phyloP scores from a whole-genome alignment of 495 filamentous ascomycete species.

The Cryomyces minteri region DNA sequence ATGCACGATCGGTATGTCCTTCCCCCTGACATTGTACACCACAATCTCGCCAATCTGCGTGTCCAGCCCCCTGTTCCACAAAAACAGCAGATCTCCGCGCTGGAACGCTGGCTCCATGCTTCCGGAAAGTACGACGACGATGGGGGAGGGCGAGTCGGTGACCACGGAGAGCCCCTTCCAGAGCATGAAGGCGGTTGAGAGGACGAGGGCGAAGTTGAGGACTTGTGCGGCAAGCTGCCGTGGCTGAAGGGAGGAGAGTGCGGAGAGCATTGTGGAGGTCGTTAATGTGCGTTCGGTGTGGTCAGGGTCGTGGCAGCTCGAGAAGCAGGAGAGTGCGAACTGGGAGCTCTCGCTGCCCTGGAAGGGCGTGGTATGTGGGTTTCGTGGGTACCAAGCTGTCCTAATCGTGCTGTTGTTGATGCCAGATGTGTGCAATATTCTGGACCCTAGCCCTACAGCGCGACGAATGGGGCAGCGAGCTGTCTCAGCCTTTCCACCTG shows the following conservation, averaged over 20 bases:
- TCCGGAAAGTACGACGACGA: slow-evolving; percentile 87
- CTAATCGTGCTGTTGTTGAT: too few relatives aligned
- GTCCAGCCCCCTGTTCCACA: slow-evolving; percentile 80
- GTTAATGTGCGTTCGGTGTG: neutral
- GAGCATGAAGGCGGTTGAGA: slow-evolving; percentile 93
- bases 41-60: slow-evolving; percentile 75
- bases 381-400: too few relatives aligned
- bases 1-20: slow-evolving; percentile 92
- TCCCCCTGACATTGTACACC: slow-evolving; percentile 82
- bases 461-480: too few relatives aligned
- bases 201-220: slow-evolving; percentile 87
- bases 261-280: slow-evolving; percentile 45
- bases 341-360: too few relatives aligned
- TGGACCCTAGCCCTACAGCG: too few relatives aligned
- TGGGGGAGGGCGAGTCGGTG: slow-evolving; percentile 75
- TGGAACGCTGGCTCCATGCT: slow-evolving; percentile 98
- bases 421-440: too few relatives aligned
- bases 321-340: too few relatives aligned
- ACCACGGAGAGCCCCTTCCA: slow-evolving; percentile 89
- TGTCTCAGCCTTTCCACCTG: too few relatives aligned
- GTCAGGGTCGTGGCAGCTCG: too few relatives aligned
- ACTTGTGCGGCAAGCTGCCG: slow-evolving; percentile 76
- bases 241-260: slow-evolving; percentile 41
- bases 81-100: slow-evolving; percentile 75
- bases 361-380: too few relatives aligned